A percentile compares a stretch with the other conserved stretches of the same genome.
phyloP scores from a whole-genome alignment of 2,329 filamentous ascomycete genomes.

The Beauveria rudraprayagi region DNA sequence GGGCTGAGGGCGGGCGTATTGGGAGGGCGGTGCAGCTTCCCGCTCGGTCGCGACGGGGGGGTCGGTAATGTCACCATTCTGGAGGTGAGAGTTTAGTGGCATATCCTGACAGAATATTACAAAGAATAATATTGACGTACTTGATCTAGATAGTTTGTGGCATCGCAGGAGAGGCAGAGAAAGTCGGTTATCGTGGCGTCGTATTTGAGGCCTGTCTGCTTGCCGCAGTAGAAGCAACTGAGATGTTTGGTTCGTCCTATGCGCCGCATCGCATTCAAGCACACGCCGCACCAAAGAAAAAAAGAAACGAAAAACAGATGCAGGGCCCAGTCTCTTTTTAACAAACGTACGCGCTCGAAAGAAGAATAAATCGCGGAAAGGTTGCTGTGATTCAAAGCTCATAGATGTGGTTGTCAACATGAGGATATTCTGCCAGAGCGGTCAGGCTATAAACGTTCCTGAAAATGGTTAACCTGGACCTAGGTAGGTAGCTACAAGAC shows the following conservation, averaged over 20 bases:
- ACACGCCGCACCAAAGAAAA: not conserved
- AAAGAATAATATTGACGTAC: constrained; percentile 35
- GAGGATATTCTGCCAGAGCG: constrained; percentile 13
- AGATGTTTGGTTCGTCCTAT: constrained; percentile 38
- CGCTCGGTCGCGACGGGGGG: constrained; percentile 56
- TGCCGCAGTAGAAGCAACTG: constrained; percentile 78
- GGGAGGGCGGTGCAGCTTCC: constrained; percentile 32
- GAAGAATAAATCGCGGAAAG: not conserved
- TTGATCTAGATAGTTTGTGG: constrained; percentile 82
- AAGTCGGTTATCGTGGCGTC: constrained; percentile 56
- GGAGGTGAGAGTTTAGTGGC: constrained; percentile 10
- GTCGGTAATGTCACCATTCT: constrained; percentile 87
- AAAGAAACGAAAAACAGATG: not conserved
- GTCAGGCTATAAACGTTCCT: constrained; percentile 3
- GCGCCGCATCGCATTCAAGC: constrained; percentile 31
- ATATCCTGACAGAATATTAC: not conserved
- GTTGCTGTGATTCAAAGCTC: not conserved
- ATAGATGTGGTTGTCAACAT: not conserved
- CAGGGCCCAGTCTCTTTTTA: not conserved
- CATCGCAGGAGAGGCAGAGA: constrained; percentile 70
- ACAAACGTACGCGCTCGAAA: not conserved
- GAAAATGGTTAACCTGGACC: not conserved
- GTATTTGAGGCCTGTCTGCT: constrained; percentile 52
- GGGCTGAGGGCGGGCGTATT: constrained; percentile 39
- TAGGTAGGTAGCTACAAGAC: not conserved